These are phyloP conservation scores for Nicotiana benthamiana DNA, from an alignment of 257 asterid genomes.

Conservation along the genomic window DNA sequence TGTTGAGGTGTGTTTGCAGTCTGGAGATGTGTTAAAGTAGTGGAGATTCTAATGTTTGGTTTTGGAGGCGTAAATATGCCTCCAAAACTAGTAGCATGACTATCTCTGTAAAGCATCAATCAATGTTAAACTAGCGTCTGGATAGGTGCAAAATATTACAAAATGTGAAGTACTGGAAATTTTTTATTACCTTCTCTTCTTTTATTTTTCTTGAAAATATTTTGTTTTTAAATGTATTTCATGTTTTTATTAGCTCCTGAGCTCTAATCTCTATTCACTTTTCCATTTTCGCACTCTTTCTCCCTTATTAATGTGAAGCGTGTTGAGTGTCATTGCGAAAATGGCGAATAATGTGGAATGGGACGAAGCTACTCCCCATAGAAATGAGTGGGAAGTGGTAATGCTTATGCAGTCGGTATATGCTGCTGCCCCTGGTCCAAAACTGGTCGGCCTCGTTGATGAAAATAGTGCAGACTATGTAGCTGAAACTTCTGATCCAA, in stretches of 20 bases:
- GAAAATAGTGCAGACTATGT: slow-evolving; percentile 22
- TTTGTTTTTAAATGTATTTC: background rate
- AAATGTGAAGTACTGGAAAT: background rate
- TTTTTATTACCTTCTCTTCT: background rate
- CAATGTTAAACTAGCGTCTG: background rate
- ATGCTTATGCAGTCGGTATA: slow-evolving; percentile 46
- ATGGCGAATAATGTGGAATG: slow-evolving; percentile 31
- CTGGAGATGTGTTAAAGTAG: background rate
- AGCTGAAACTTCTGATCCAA: slow-evolving; percentile 49
- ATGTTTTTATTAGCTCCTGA: background rate
- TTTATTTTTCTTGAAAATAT: too few relatives aligned
- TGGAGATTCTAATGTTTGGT: background rate
- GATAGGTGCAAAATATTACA: background rate
- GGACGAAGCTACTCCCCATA: slow-evolving; percentile 29
- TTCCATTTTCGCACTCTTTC: background rate
- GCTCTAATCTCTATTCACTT: background rate
- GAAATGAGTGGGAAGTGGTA: slow-evolving; percentile 61
- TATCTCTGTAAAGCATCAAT: background rate
- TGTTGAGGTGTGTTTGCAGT: background rate
- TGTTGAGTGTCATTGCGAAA: background rate
- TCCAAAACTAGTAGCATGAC: background rate
- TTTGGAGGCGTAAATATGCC: background rate
- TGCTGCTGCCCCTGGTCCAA: slow-evolving; percentile 49
- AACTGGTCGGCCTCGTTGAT: slow-evolving; percentile 17
- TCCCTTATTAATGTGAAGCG: background rate